Base-by-base conservation (phyloP, 495 filamentous ascomycete genomes). In the Lindgomyces ingoldianus region DNA sequence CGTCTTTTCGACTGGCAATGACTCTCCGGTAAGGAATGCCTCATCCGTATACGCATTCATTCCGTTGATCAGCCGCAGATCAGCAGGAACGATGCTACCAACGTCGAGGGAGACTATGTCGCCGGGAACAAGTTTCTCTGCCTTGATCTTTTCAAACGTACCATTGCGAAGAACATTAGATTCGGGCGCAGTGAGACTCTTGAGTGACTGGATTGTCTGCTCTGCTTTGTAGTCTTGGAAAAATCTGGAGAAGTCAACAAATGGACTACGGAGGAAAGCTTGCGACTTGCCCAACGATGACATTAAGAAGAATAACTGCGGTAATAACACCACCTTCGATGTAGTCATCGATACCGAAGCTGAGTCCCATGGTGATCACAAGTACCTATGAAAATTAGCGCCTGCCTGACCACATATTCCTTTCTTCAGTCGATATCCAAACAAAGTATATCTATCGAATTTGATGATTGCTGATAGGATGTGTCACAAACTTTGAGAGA, bases 171-270 rank as follows among this genome's bases (percentile, higher is more conserved):
- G 75, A 16, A 91, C 90, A 58, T 81, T 84, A 27, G 89, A 91
- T 64, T 84, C 84, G 50, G 91, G 91, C 4, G 90, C 88, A 0
- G 88, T 90, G n/a, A 94, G 80, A 30, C 84, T 83, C 41, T 86
- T 79, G 16, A 95, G 81, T 29, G 89, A 89, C 45, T 91, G 83
- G 78, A 95, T 93, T 61, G 87, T 91, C 77, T 91, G 88, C 73
- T 93, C 91, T 30, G 91, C 91, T 57, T 85, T 82, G 71, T 89
- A 92, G 71, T 95, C 91, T 72, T 95, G 91, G 46, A 82, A 82
- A 77, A 94, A 93, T 4, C 87, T 60, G 39, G 11, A 33, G 44
- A 8, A 29, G 46, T 63, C 26, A 58, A 52, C 48, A 11, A 4
- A 10, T 26, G 30, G 1, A 12, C 0, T 12, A 16, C 18, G 33